Conservation (phyloP, 495 filamentous ascomycete species). For the Clohesyomyces aquaticus region DNA sequence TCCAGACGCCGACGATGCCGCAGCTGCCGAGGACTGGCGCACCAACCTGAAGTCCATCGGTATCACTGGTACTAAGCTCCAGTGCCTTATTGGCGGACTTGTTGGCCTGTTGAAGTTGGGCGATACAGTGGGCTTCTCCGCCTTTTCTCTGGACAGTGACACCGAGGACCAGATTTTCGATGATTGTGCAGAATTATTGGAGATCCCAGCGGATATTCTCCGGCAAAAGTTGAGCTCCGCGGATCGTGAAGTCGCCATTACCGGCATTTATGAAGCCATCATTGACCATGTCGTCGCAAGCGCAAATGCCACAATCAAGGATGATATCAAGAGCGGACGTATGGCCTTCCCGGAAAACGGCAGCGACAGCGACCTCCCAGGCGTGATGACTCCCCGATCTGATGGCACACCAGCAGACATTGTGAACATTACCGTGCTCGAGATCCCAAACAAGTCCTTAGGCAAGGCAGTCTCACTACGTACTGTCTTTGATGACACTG, state of each 20-base stretch:
- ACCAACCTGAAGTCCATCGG: slow-evolving; percentile 82
- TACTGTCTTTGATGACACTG: slow-evolving; percentile 84
- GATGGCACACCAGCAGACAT: slow-evolving; percentile 76
- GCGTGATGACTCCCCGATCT: slow-evolving; percentile 61
- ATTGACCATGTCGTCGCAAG: slow-evolving; percentile 92
- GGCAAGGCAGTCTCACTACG: slow-evolving; percentile 85
- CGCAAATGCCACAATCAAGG: slow-evolving; percentile 84
- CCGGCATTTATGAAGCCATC: slow-evolving; percentile 87
- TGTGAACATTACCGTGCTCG: slow-evolving; percentile 84
- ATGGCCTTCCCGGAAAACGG: slow-evolving; percentile 67
- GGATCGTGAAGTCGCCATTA: slow-evolving; percentile 80
- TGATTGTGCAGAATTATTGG: slow-evolving; percentile 83
- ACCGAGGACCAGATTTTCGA: slow-evolving; percentile 84
- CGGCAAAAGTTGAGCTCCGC: slow-evolving; percentile 75
- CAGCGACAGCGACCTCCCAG: slow-evolving; percentile 55
- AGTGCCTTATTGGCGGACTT: slow-evolving; percentile 79
- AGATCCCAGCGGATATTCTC: slow-evolving; percentile 84
- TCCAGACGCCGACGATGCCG: slow-evolving; percentile 89
- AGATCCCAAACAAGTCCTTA: slow-evolving; percentile 77
- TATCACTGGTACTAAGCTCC: slow-evolving; percentile 80
- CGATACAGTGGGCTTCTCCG: slow-evolving; percentile 79
- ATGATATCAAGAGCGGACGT: slow-evolving; percentile 66
- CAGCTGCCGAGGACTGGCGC: slow-evolving; percentile 90
- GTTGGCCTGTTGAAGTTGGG: slow-evolving; percentile 90
- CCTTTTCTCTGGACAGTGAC: slow-evolving; percentile 90